Base-by-base conservation (phyloP, 176 grass and related monocot species). In the Saccharum officinarum region DNA sequence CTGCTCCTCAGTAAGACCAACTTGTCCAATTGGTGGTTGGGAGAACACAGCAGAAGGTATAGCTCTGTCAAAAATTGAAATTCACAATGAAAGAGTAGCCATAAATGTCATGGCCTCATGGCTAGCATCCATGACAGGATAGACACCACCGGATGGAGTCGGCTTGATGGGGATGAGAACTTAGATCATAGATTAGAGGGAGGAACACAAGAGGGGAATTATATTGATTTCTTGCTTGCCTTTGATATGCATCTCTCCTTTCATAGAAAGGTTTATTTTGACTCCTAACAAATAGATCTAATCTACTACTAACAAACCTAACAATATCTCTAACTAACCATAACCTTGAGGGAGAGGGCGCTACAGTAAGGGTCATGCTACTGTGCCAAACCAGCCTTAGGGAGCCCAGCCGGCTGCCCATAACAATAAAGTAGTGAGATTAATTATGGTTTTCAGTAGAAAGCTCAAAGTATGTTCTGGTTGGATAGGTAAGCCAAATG, bases 11-110 rank as follows among this genome's bases (percentile, higher is more conserved):
- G 90, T 89, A 85, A 94, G 92, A 73, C 95, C 95, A 17, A 97
- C 90, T 92, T 94, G 92, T 77, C 88, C 95, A 73, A 97, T 97
- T 52, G 92, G 92, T 77, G 95, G 92, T 71, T 97, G 95, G 25
- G 90, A 94, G 81, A 97, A 97, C 59, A 97, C 95, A 84, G 92
- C 95, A 89, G 95, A 88, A 73, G 95, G 92, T 52, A 97, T 88
- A 60, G 88, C 84, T 78, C 95, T 97, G 88, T 89, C 59, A 88
- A 0, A 45, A 59, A 54, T 54, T 45, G 42, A 12, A 38, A 65
- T 39, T 65, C 54, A 10, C 25, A 68, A 68, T 54, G 18, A 74
- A 80, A 75, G 28, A 67, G 8, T 61, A 72, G 50, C 66, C 80
- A 75, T 34, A n/a, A 23, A 60, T 23, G 3, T 9, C 8, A 23